Evolutionary conservation across 2,329 filamentous ascomycete genomes (phyloP).

Genomic region (Aureobasidium lini): DNA sequence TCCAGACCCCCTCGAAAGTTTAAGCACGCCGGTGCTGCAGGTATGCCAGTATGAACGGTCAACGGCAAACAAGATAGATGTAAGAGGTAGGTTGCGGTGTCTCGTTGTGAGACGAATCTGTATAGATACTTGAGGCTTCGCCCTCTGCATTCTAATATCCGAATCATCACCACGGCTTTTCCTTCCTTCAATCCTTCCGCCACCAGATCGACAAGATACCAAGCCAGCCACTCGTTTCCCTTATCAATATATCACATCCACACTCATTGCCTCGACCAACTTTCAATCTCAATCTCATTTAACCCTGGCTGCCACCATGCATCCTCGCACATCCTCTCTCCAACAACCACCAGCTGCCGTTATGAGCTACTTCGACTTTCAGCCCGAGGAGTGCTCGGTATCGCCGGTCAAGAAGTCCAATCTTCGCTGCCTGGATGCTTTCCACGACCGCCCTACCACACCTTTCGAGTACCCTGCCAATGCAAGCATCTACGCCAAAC

Average conservation of each 20-base stretch:
- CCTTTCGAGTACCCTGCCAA: slow-evolving; percentile 16
- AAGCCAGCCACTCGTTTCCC: slow-evolving; percentile 10
- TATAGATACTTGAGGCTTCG: slow-evolving; percentile 12
- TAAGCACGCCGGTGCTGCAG: slow-evolving; percentile 10
- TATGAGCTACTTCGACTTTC: slow-evolving; percentile 13
- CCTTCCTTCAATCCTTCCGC: slow-evolving; percentile 1
- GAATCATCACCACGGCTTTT: slow-evolving; percentile 13
- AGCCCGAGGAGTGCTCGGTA: slow-evolving; percentile 7
- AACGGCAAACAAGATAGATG: slow-evolving; percentile 13
- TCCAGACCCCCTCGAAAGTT: slow-evolving; percentile 7
- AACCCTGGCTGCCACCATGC: slow-evolving; percentile 9
- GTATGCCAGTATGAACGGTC: slow-evolving; percentile 9
- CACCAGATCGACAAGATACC: slow-evolving; percentile 10
- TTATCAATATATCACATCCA: slow-evolving; percentile 10
- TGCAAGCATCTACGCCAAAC: slow-evolving; percentile 16
- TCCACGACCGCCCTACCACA: slow-evolving; percentile 14
- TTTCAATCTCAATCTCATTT: not conserved
- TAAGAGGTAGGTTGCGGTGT: slow-evolving; percentile 5
- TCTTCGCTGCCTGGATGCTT: slow-evolving; percentile 16
- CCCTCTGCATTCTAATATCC: slow-evolving; percentile 6
- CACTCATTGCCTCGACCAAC: not conserved
- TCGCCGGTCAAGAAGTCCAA: slow-evolving; percentile 14
- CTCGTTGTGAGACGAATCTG: slow-evolving; percentile 11
- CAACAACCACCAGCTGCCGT: slow-evolving; percentile 9
- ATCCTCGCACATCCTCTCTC: slow-evolving; percentile 11